Evolutionary conservation across 495 filamentous ascomycete genomes (phyloP), one percentile per base, ranked within the genome.

Genomic region (Eremomyces bilateralis): DNA sequence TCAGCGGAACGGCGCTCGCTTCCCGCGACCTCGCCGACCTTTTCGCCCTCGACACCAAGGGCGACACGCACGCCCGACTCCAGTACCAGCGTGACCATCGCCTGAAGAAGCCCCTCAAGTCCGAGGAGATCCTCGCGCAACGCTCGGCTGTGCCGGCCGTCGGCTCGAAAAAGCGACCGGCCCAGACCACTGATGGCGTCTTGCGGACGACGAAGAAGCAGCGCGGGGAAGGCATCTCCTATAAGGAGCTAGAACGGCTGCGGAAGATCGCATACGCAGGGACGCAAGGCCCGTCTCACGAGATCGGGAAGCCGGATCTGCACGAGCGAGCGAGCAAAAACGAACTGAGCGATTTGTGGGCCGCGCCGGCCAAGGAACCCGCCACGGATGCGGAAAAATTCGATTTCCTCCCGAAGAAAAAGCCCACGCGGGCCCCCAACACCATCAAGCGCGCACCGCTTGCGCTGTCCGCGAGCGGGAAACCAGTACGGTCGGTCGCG

Each of bases 261-360:
- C 74, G 71, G 45, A 65, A 69, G 31, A 68, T 90, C 16, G 84
- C 82, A 1, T 74, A 77, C 48, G 67, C 68, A 21, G 78, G 71
- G 3, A n/a, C n/a, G n/a, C n/a, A n/a, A n/a, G n/a, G n/a, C n/a
- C n/a, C n/a, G n/a, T n/a, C n/a, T n/a, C n/a, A n/a, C n/a, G n/a
- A n/a, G n/a, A n/a, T n/a, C n/a, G n/a, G n/a, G n/a, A n/a, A n/a
- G n/a, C n/a, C n/a, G n/a, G n/a, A n/a, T n/a, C n/a, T n/a, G n/a
- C n/a, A n/a, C n/a, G n/a, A n/a, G n/a, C n/a, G n/a, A n/a, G n/a
- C n/a, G n/a, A n/a, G n/a, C n/a, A n/a, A n/a, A n/a, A n/a, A n/a
- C n/a, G n/a, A n/a, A n/a, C n/a, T n/a, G n/a, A n/a, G n/a, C 47
- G 88, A 95, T 45, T 73, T 79, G 0, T 95, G 88, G 88, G 71